Evolutionary conservation across 768 basidiomycete genomes (phyloP).

Genomic region (Mycena polygramma): DNA sequence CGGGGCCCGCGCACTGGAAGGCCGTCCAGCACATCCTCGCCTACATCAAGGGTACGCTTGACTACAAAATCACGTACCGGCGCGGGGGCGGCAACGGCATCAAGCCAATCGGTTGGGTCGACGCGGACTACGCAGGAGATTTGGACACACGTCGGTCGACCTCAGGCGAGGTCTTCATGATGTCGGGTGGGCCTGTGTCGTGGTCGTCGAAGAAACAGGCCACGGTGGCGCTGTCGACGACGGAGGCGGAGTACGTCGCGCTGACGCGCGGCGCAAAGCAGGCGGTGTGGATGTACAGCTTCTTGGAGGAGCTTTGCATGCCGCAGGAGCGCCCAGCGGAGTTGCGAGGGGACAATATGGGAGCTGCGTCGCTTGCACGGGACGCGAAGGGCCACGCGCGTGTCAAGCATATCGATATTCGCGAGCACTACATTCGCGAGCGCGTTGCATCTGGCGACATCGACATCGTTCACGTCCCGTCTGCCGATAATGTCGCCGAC

Average conservation of each 20-base stretch:
- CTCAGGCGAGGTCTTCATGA: conserved; percentile 32
- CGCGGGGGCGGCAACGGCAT: neutral
- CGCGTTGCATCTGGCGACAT: conserved; percentile 10
- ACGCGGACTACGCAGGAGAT: conserved; percentile 10
- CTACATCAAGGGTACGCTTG: neutral
- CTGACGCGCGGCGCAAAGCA: neutral
- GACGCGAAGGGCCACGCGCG: conserved; percentile 19
- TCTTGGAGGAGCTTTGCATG: conserved; percentile 38
- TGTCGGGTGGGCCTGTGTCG: too few relatives aligned
- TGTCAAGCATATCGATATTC: conserved; percentile 24
- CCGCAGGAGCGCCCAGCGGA: conserved; percentile 31
- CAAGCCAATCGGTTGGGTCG: neutral
- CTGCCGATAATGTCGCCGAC: conserved; percentile 43
- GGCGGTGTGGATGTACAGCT: neutral
- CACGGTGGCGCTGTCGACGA: too few relatives aligned
- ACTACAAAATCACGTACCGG: neutral
- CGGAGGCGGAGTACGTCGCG: conserved; percentile 34
- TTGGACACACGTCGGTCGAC: conserved; percentile 39
- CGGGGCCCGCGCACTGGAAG: neutral
- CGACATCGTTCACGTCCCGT: conserved; percentile 27
- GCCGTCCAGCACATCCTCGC: neutral
- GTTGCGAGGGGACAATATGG: conserved; percentile 47
- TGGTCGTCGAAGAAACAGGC: too few relatives aligned
- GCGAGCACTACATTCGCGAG: conserved; percentile 29
- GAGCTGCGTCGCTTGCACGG: conserved; percentile 28